These are phyloP conservation scores for Ustilago curta DNA, from an alignment of 1,284 basidiomycete genomes.

Conservation along the genomic window DNA sequence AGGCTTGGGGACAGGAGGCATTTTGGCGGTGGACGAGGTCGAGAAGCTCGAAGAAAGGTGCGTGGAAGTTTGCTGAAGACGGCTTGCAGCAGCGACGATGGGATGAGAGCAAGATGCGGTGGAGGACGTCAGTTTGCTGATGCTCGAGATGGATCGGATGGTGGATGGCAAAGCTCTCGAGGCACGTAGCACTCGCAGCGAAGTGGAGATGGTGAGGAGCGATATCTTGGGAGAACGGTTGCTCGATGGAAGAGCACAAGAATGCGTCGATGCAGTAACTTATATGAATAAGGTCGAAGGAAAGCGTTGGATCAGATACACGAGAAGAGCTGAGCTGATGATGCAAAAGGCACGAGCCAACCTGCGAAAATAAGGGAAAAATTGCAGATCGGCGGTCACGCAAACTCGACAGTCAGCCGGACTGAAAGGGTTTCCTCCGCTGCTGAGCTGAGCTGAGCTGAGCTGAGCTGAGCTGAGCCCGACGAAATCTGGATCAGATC, in stretches of 20 bases:
- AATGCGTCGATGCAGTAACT: neutral
- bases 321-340: too few relatives aligned
- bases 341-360: slow-evolving; percentile 15
- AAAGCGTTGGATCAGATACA: neutral
- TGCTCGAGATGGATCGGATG: slow-evolving; percentile 1
- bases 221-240: slow-evolving; percentile 21
- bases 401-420: too few relatives aligned
- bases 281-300: neutral
- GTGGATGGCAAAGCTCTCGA: slow-evolving; percentile 11
- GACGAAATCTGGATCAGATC: too few relatives aligned
- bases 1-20: slow-evolving; percentile 66
- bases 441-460: too few relatives aligned
- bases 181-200: slow-evolving; percentile 42
- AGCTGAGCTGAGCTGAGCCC: too few relatives aligned
- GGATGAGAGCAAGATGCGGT: neutral
- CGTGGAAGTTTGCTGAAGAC: slow-evolving; percentile 31
- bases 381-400: neutral
- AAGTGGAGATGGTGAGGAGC: slow-evolving; percentile 17
- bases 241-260: neutral
- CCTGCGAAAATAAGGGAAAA: neutral
- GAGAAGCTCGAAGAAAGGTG: slow-evolving; percentile 29
- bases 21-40: slow-evolving; percentile 29
- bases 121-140: slow-evolving; percentile 35
- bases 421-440: too few relatives aligned
- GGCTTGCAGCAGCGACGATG: slow-evolving; percentile 12